Evolutionary conservation across 1,284 basidiomycete species (phyloP).

Genomic region (Termitomyces sp.): DNA sequence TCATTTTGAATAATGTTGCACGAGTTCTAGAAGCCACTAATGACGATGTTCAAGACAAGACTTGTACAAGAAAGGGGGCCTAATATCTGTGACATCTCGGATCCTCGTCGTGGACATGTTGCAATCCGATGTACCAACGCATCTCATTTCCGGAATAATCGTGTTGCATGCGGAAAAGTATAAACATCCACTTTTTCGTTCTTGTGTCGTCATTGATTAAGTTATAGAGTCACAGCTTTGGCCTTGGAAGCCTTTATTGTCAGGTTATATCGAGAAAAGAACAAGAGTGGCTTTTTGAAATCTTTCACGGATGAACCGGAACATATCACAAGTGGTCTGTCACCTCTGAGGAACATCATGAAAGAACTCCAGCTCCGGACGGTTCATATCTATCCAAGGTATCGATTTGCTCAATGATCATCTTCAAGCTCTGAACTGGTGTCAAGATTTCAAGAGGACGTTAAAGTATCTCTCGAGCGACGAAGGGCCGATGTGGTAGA

Average conservation of each 20-base stretch:
- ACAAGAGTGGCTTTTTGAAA: constrained; percentile 88
- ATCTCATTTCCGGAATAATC: constrained; percentile 87
- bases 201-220: neutral
- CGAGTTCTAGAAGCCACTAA: neutral
- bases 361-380: constrained; percentile 86
- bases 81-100: constrained; percentile 89
- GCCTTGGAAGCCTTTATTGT: constrained; percentile 90
- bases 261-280: constrained; percentile 83
- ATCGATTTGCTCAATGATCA: constrained; percentile 16
- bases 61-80: constrained; percentile 82
- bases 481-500: constrained; percentile 91
- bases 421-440: neutral
- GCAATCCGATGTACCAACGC: constrained; percentile 78
- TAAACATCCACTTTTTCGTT: constrained; percentile 8
- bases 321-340: constrained; percentile 87
- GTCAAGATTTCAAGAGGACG: constrained; percentile 80
- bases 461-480: constrained; percentile 76
- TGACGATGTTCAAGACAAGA: constrained; percentile 54
- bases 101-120: constrained; percentile 97
- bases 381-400: constrained; percentile 92
- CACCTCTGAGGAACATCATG: constrained; percentile 88
- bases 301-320: constrained; percentile 97
- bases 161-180: constrained; percentile 93
- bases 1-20: constrained; percentile 1
- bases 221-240: constrained; percentile 71